Conservation (phyloP, 352 stramenopile species). For the Phytophthora melonis region DNA sequence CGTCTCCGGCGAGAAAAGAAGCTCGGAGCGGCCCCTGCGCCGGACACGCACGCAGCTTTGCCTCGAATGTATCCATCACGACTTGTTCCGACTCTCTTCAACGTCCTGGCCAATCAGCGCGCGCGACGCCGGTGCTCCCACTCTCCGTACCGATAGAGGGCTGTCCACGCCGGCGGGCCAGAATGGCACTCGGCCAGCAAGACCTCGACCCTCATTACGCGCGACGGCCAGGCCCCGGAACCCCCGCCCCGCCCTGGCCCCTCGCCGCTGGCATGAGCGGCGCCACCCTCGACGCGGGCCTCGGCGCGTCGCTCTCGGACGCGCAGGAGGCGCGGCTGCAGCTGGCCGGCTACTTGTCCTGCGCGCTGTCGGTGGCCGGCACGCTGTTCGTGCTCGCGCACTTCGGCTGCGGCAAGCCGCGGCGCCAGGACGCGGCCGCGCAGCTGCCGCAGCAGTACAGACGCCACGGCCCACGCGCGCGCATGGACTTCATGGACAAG, state of each 20-base stretch:
- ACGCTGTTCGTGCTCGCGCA: conserved; percentile 74
- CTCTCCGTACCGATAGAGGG: conserved; percentile 24
- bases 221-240: background rate
- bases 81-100: conserved; percentile 22
- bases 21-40: too few species aligned
- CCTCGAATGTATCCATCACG: conserved; percentile 15
- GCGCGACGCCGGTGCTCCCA: conserved; percentile 1
- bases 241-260: background rate
- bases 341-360: conserved; percentile 53
- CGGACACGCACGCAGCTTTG: too few species aligned
- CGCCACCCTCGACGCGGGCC: conserved; percentile 25
- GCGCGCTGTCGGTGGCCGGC: conserved; percentile 66
- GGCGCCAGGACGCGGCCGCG: conserved; percentile 6
- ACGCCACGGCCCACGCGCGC: conserved; percentile 17
- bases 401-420: conserved; percentile 49
- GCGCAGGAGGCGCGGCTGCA: conserved; percentile 46
- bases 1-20: too few species aligned
- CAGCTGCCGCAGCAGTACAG: conserved; percentile 19
- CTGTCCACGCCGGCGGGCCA: conserved; percentile 15
- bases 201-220: background rate
- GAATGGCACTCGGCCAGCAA: conserved; percentile 1
- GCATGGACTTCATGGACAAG: conserved; percentile 74
- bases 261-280: conserved; percentile 31
- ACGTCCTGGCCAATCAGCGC: background rate
- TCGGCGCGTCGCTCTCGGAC: conserved; percentile 26